phyloP scores from a whole-genome alignment of 352 stramenopile species.

The Halophytophthora polymorphica region DNA sequence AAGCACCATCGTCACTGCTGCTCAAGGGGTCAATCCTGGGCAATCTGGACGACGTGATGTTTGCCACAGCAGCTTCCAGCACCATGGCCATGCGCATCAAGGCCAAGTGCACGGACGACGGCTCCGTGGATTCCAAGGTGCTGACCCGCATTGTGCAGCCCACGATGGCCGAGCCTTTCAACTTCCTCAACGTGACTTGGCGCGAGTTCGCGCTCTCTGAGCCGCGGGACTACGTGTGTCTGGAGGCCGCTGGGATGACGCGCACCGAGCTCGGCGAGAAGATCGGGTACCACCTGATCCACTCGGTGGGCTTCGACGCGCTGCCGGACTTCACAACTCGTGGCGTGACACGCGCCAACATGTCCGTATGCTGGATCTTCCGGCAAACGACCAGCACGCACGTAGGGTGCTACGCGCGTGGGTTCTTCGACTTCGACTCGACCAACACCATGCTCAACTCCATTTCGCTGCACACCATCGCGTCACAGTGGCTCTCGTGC shows the following conservation, averaged over 20 bases:
- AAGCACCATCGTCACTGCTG: constrained; percentile 23
- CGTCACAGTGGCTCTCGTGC: constrained; percentile 27
- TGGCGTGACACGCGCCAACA: constrained; percentile 30
- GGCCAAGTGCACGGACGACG: constrained; percentile 32
- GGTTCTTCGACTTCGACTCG: constrained; percentile 35
- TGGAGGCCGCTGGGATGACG: constrained; percentile 31
- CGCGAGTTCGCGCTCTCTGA: constrained; percentile 29
- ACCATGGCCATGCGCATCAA: constrained; percentile 34
- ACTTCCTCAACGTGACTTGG: constrained; percentile 39
- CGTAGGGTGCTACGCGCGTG: constrained; percentile 30
- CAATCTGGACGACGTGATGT: constrained; percentile 45
- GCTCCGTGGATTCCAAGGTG: constrained; percentile 26
- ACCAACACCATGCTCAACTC: constrained; percentile 37
- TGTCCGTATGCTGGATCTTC: constrained; percentile 47
- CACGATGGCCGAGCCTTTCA: constrained; percentile 32
- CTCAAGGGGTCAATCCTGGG: constrained; percentile 38
- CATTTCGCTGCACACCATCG: constrained; percentile 29
- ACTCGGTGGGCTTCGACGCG: constrained; percentile 35
- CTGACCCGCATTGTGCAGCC: constrained; percentile 27
- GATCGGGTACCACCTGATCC: constrained; percentile 32
- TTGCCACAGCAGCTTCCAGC: constrained; percentile 32
- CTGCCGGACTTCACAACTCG: constrained; percentile 29
- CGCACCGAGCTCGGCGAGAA: constrained; percentile 20
- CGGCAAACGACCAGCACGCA: constrained; percentile 27
- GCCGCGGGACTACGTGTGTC: constrained; percentile 31